Percentiles rank a stretch among this genome's conserved stretches.
These are phyloP conservation scores for Solanum habrochaites DNA, from an alignment of 257 asterid genomes.

Conservation along the genomic window DNA sequence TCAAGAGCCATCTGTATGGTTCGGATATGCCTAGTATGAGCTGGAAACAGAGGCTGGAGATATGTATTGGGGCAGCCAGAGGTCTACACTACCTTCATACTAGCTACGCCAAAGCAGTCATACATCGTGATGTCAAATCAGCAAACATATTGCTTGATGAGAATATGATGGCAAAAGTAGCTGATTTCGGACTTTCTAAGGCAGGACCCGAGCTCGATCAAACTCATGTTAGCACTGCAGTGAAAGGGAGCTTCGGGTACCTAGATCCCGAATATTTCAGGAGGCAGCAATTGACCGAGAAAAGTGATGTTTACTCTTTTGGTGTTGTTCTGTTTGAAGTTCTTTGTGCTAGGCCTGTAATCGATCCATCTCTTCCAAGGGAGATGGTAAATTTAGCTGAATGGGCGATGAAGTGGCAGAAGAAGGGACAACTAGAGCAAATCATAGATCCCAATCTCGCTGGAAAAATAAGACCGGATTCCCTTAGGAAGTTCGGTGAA, in stretches of 20 bases:
- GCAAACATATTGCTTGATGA: conserved; percentile 53
- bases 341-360: conserved; percentile 48
- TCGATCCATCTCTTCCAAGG: conserved; percentile 39
- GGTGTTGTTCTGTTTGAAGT: conserved; percentile 55
- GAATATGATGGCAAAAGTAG: conserved; percentile 46
- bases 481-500: conserved; percentile 44
- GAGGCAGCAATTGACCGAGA: conserved; percentile 44
- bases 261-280: conserved; percentile 51
- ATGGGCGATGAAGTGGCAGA: conserved; percentile 64
- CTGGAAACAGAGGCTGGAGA: conserved; percentile 55
- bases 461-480: conserved; percentile 35
- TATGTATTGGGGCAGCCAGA: conserved; percentile 51
- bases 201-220: conserved; percentile 43
- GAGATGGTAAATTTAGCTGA: conserved; percentile 52
- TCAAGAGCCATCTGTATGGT: conserved; percentile 39
- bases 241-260: conserved; percentile 52
- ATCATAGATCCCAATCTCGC: conserved; percentile 32
- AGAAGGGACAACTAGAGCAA: conserved; percentile 43
- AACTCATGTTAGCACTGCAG: conserved; percentile 51
- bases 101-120: conserved; percentile 30
- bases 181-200: conserved; percentile 54
- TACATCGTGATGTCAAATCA: conserved; percentile 52
- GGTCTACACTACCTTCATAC: conserved; percentile 58
- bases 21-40: conserved; percentile 29
- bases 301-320: conserved; percentile 51